Conservation (phyloP, 2,329 filamentous ascomycete genomes). For the Arthrobotrys sinensis region DNA sequence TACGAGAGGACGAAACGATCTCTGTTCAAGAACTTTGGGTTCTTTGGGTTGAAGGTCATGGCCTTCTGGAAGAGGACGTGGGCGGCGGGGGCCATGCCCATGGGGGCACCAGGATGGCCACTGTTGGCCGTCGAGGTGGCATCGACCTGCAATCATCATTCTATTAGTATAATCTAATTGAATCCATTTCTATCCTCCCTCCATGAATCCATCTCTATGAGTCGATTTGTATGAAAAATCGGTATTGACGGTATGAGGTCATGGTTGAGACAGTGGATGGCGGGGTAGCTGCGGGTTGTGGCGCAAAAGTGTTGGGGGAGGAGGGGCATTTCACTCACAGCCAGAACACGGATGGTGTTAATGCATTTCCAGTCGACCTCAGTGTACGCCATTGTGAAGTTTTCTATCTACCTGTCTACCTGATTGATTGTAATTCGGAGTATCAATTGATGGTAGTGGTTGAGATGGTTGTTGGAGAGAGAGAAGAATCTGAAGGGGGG, state of each 20-base stretch:
- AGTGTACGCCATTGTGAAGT: conserved; percentile 81
- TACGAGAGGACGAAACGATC: conserved; percentile 99
- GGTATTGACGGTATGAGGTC: neutral
- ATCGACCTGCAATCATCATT: conserved; percentile 81
- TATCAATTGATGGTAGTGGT: conserved; percentile 12
- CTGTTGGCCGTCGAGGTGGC: conserved; percentile 96
- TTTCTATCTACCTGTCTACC: conserved; percentile 3
- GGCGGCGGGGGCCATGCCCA: conserved; percentile 94
- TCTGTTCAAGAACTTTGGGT: conserved; percentile 95
- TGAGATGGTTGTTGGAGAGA: neutral
- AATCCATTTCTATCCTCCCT: neutral
- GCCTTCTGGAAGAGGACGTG: conserved; percentile 99
- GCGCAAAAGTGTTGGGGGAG: conserved; percentile 43
- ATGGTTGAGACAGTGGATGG: conserved; percentile 48
- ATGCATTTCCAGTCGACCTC: conserved; percentile 91
- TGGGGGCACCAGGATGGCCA: conserved; percentile 97
- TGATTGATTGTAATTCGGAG: neutral
- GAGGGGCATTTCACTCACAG: conserved; percentile 77
- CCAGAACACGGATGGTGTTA: conserved; percentile 97
- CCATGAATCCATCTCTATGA: too few relatives aligned
- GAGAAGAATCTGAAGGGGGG: neutral
- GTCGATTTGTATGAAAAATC: too few relatives aligned
- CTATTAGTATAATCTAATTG: neutral
- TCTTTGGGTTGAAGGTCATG: conserved; percentile 99
- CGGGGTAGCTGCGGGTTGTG: conserved; percentile 34